A percentile compares a stretch with the other conserved stretches of the same genome.
Conservation (phyloP, 805 yeast species). For the Saccharomycopsis sp. region DNA sequence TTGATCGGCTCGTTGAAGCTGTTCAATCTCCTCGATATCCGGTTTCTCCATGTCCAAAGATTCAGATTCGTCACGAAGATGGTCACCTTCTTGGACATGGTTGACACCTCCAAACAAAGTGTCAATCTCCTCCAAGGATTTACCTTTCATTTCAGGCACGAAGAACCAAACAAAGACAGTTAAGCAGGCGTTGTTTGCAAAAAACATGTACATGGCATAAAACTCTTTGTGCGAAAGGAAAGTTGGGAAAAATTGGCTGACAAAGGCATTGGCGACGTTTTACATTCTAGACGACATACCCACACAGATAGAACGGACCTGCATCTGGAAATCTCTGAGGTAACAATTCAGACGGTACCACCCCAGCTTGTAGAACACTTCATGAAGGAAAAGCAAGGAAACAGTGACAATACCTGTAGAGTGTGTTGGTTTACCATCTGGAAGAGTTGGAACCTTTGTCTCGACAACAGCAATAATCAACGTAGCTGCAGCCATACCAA, state of each 20-base stretch:
- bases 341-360: constrained; percentile 59
- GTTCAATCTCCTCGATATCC: constrained; percentile 5
- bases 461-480: constrained; percentile 57
- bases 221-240: constrained; percentile 56
- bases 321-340: constrained; percentile 60
- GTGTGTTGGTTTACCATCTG: constrained; percentile 34
- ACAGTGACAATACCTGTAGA: constrained; percentile 59
- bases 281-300: constrained; percentile 48
- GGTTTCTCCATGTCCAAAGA: constrained; percentile 2
- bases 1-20: not conserved
- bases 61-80: constrained; percentile 4
- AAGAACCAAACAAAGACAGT: constrained; percentile 54
- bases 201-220: constrained; percentile 59
- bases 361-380: constrained; percentile 70
- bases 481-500: constrained; percentile 50
- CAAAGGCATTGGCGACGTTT: constrained; percentile 21
- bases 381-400: constrained; percentile 54
- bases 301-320: constrained; percentile 54
- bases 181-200: constrained; percentile 35
- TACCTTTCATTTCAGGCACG: constrained; percentile 59
- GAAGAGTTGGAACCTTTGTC: constrained; percentile 38
- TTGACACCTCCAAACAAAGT: constrained; percentile 30
- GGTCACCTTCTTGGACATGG: constrained; percentile 14
- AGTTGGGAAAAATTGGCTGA: constrained; percentile 38
- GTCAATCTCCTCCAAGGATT: constrained; percentile 57